Percentiles rank a stretch among this genome's conserved stretches.
Conservation (phyloP, 2,329 filamentous ascomycete genomes). For the Chaetothyriales sp. region DNA sequence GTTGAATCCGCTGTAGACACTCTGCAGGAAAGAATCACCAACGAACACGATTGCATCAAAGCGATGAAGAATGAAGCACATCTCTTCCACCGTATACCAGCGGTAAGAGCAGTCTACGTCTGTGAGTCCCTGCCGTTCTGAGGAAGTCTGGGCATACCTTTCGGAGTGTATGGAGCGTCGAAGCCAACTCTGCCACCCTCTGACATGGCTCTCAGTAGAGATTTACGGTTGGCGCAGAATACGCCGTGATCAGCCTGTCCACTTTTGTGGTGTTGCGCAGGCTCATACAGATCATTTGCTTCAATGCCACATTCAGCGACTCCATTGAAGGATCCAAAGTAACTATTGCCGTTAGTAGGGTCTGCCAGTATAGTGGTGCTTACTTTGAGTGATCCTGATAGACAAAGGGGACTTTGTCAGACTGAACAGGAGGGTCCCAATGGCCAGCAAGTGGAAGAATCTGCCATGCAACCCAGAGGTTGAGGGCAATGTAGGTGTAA, state of each 20-base stretch:
- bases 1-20: slow-evolving; percentile 33
- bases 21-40: slow-evolving; percentile 28
- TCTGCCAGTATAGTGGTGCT: neutral
- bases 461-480: slow-evolving; percentile 6
- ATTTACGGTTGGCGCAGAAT: slow-evolving; percentile 25
- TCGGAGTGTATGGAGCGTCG: slow-evolving; percentile 27
- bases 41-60: slow-evolving; percentile 31
- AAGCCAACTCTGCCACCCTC: slow-evolving; percentile 29
- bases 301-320: slow-evolving; percentile 26
- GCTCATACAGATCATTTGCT: slow-evolving; percentile 24
- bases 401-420: slow-evolving; percentile 4
- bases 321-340: slow-evolving; percentile 25
- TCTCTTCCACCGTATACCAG: slow-evolving; percentile 30
- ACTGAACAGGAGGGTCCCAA: slow-evolving; percentile 2
- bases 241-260: slow-evolving; percentile 8
- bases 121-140: slow-evolving; percentile 3
- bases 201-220: slow-evolving; percentile 29
- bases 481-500: slow-evolving; percentile 5
- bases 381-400: slow-evolving; percentile 7
- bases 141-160: slow-evolving; percentile 17
- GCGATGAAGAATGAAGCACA: slow-evolving; percentile 32
- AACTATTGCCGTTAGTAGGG: slow-evolving; percentile 15
- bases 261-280: slow-evolving; percentile 15
- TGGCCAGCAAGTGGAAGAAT: slow-evolving; percentile 9
- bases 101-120: slow-evolving; percentile 28